Evolutionary conservation across 2,329 filamentous ascomycete genomes (phyloP), one percentile per base, ranked within the genome.

Genomic region (Diaporthe sp.): DNA sequence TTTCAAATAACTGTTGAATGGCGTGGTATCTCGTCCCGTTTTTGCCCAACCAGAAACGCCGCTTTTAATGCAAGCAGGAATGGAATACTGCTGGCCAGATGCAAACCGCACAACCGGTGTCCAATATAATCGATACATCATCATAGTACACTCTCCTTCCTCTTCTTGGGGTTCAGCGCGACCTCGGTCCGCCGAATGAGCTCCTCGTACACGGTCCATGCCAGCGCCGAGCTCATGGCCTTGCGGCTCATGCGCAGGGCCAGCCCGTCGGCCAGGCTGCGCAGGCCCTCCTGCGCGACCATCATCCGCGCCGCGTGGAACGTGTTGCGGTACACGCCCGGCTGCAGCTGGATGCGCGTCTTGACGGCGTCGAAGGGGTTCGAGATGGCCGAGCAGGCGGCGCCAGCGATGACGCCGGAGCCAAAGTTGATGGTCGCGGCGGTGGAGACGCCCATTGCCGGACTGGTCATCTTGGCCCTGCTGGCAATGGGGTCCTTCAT

Each of bases 331-430:
- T 98, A 99, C 75, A 91, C 89, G 9, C 88, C 88, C 4, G 97
- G 97, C 87, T 97, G 94, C 46, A 99, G 88, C 85, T 99, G 97
- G 79, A 99, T 92, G 68, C 97, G 88, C 31, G 97, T 99, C 87
- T 99, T 99, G 84, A 98, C 92, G 0, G 95, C 95, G 84, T 99
- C 97, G 81, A 98, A 98, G 0, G 97, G 97, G 83, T 99, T 99
- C 12, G 97, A 98, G 51, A 98, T 89, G 5, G 93, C 93, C 0
- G 96, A 98, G 73, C 95, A 97, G 42, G 94, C 86, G 1, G 93
- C 93, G 0, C 95, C 96, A 4, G 96, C 95, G 5, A 96, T 81
- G 4, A 95, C 92, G 17, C 94, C 96, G 0, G 95, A 96, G 19
- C 90, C 87, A 81, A 98, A 98, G 83, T 99, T 98, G 80, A 98